Percentiles rank a stretch among this genome's conserved stretches.
phyloP scores from a whole-genome alignment of 441 rosid genomes.

The Pelargonium citronellum region DNA sequence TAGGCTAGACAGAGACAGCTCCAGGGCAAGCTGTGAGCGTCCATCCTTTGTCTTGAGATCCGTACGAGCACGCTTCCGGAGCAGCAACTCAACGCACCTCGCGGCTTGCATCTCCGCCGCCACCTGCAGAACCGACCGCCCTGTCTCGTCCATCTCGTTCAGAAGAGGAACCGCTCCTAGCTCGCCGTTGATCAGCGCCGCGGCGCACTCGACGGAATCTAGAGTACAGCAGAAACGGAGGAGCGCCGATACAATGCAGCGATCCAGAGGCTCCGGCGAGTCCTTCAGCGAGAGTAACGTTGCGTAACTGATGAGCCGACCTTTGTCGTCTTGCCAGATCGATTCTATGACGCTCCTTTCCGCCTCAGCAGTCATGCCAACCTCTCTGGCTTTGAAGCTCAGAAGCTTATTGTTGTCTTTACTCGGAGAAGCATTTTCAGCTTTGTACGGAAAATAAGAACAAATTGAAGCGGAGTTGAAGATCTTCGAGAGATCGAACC shows the following conservation, averaged over 20 bases:
- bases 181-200: conserved; percentile 54
- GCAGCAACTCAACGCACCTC: conserved; percentile 60
- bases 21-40: conserved; percentile 54
- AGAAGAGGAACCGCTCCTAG: conserved; percentile 45
- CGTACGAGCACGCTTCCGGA: conserved; percentile 69
- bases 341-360: conserved; percentile 33
- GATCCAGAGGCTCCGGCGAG: conserved; percentile 20
- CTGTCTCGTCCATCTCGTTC: conserved; percentile 39
- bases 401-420: conserved; percentile 14
- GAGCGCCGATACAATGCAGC: conserved; percentile 34
- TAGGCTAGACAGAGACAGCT: conserved; percentile 46
- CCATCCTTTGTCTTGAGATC: conserved; percentile 56
- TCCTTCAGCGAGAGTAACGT: conserved; percentile 21
- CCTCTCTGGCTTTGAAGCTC: conserved; percentile 9
- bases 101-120: conserved; percentile 55
- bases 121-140: conserved; percentile 51
- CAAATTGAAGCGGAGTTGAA: conserved; percentile 21
- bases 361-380: conserved; percentile 15
- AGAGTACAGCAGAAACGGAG: conserved; percentile 49
- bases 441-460: conserved; percentile 13
- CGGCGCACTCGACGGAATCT: conserved; percentile 56
- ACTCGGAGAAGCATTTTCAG: conserved; percentile 15
- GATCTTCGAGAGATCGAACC: conserved; percentile 24
- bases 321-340: conserved; percentile 42
- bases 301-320: conserved; percentile 26